A percentile compares a stretch with the other conserved stretches of the same genome.
Evolutionary conservation across 371 early-diverging fungal genomes (phyloP).

Genomic region (Smittium culicis): DNA sequence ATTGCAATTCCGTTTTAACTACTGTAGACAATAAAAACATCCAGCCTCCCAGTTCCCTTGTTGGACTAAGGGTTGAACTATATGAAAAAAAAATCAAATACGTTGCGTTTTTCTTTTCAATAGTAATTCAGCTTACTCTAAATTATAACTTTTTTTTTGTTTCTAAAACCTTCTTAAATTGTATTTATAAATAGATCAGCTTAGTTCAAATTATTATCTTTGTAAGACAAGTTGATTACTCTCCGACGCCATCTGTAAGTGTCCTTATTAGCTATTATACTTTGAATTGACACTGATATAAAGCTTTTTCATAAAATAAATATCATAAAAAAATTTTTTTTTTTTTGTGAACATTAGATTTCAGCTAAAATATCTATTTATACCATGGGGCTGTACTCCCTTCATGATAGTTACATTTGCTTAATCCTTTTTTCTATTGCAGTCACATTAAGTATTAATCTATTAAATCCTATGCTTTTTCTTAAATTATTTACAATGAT

Average conservation of each 20-base stretch:
- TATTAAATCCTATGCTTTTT: too few relatives aligned
- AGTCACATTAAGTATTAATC: constrained; percentile 35
- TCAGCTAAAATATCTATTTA: constrained; percentile 59
- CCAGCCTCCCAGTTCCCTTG: not conserved
- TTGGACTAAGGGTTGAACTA: not conserved
- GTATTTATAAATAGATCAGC: not conserved
- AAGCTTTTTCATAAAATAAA: too few relatives aligned
- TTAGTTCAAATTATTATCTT: constrained; percentile 41
- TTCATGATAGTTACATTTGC: constrained; percentile 55
- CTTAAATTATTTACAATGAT: too few relatives aligned
- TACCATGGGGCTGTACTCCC: constrained; percentile 50
- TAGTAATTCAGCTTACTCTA: not conserved
- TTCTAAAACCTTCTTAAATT: not conserved
- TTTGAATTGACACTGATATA: too few relatives aligned
- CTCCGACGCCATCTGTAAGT: constrained; percentile 55
- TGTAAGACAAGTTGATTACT: constrained; percentile 56
- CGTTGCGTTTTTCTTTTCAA: not conserved
- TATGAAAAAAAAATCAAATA: not conserved
- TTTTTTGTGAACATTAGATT: not conserved
- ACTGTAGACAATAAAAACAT: not conserved
- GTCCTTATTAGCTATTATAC: too few relatives aligned
- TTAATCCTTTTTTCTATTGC: constrained; percentile 48
- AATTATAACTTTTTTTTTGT: not conserved
- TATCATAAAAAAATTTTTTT: too few relatives aligned
- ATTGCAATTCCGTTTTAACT: not conserved